Percentiles rank a stretch among this genome's conserved stretches.
phyloP scores from a whole-genome alignment of 495 filamentous ascomycete species.

The Podospora appendiculata region DNA sequence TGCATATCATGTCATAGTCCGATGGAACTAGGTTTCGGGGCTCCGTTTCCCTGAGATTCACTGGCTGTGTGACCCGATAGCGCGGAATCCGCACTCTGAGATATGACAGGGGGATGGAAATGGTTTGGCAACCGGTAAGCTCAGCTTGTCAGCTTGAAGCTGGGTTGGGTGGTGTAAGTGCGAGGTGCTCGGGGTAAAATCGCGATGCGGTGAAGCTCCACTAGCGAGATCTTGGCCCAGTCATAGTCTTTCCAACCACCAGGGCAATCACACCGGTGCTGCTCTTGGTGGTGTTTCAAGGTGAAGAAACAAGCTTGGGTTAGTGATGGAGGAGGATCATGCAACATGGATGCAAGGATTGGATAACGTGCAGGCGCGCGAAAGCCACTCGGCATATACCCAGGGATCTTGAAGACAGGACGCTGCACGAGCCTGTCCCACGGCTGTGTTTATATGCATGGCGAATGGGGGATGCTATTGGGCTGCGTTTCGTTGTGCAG shows the following conservation, averaged over 20 bases:
- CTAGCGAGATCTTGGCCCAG: no score
- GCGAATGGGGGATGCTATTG: not conserved
- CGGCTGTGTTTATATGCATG: not conserved
- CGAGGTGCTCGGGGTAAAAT: no score
- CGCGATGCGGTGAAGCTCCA: no score
- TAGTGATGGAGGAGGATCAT: no score
- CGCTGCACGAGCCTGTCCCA: no score
- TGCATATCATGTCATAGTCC: not conserved
- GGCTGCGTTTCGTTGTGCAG: no score
- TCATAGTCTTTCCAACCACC: no score
- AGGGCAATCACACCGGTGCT: no score
- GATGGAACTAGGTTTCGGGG: not conserved
- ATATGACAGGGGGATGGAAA: not conserved
- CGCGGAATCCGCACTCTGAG: not conserved
- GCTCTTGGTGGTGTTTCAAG: not conserved
- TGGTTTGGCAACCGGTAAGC: no score
- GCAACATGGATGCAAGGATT: not conserved
- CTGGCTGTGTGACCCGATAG: not conserved
- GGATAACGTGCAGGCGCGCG: not conserved
- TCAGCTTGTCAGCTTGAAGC: no score
- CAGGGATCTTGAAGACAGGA: not conserved
- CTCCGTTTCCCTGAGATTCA: no score
- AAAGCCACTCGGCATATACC: conserved; percentile 1
- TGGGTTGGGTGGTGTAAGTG: no score
- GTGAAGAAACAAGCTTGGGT: not conserved